Base-by-base conservation (phyloP, 2,329 filamentous ascomycete species). In the Botryotinia narcissicola region DNA sequence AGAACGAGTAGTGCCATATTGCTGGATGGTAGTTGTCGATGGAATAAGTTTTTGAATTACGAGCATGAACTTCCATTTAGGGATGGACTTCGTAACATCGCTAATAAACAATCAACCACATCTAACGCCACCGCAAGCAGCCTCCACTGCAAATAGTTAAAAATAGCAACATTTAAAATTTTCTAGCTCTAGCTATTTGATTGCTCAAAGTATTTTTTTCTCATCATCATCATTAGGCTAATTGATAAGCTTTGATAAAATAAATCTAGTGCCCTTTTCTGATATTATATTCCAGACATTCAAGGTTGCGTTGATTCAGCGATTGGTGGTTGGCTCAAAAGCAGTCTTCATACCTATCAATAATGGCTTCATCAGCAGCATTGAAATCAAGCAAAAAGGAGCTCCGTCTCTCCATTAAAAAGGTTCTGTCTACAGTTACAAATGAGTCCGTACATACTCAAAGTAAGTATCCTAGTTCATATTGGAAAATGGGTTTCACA, bases 381-480 rank as follows among this genome's bases (percentile, higher is more conserved):
- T 83, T 94, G 72, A 86, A 86, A 76, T 85, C 87, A 73, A 90
- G 92, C 62, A 97, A 97, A 84, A 91, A 92, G 80, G 91, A 93
- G 78, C 85, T 97, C 75, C 88, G 95, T 73, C 86, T 85, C 75
- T 83, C 87, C 71, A 91, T 97, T 84, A 94, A 91, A 80, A 84
- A 87, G 76, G 86, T 86, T 46, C 86, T 97, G 32, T 86, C 88
- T 32, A 82, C 81, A 12, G 80, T 97, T 66, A 82, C 90, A 1
- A 83, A 87, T n/a, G 88, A 92, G 37, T 86, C 88, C 22, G 85
- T 94, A 72, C 81, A 83, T 72, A 81, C 83, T 61, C 94, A 97
- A 85, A 96, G 94, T 94, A 85, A 82, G 90, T 78, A 75, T 73
- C 42, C 32, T 37, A 29, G 4, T 60, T 7, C 32, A 32, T 20